These are phyloP conservation scores for Melampsora americana DNA, from an alignment of 1,284 basidiomycete genomes.

Conservation along the genomic window DNA sequence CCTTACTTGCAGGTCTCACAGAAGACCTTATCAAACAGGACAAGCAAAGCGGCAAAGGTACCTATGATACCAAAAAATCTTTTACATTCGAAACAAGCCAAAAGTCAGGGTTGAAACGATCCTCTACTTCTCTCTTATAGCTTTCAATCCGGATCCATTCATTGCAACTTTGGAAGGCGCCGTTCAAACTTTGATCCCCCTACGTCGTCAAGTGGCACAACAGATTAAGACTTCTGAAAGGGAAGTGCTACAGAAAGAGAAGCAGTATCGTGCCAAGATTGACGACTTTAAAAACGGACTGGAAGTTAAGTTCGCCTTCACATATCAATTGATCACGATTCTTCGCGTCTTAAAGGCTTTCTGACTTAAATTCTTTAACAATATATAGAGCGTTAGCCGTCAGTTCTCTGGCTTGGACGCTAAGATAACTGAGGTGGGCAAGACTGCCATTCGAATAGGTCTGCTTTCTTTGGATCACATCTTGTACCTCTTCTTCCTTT, in stretches of 20 bases:
- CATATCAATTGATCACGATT: neutral
- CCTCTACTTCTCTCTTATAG: conserved; percentile 16
- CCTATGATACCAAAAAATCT: neutral
- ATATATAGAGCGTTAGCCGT: conserved; percentile 33
- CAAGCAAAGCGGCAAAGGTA: conserved; percentile 43
- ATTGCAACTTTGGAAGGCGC: conserved; percentile 38
- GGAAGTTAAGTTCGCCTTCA: conserved; percentile 15
- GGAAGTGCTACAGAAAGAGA: conserved; percentile 41
- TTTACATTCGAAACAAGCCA: neutral
- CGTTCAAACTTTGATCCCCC: conserved; percentile 39
- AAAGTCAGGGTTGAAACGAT: neutral
- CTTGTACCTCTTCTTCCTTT: neutral
- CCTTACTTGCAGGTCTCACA: conserved; percentile 35
- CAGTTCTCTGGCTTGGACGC: conserved; percentile 44
- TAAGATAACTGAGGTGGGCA: conserved; percentile 84
- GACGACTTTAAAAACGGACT: conserved; percentile 44
- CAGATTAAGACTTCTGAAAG: conserved; percentile 38
- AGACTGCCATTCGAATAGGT: conserved; percentile 92
- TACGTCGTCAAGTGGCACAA: conserved; percentile 18
- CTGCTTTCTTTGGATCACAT: conserved; percentile 46
- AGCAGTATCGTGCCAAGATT: conserved; percentile 37
- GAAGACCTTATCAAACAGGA: conserved; percentile 43
- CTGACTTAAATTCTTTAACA: neutral
- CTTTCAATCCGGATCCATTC: conserved; percentile 45
- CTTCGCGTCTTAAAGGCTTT: neutral